These are phyloP conservation scores for Lagenaria siceraria DNA, from an alignment of 306 rosid species.

Conservation along the genomic window DNA sequence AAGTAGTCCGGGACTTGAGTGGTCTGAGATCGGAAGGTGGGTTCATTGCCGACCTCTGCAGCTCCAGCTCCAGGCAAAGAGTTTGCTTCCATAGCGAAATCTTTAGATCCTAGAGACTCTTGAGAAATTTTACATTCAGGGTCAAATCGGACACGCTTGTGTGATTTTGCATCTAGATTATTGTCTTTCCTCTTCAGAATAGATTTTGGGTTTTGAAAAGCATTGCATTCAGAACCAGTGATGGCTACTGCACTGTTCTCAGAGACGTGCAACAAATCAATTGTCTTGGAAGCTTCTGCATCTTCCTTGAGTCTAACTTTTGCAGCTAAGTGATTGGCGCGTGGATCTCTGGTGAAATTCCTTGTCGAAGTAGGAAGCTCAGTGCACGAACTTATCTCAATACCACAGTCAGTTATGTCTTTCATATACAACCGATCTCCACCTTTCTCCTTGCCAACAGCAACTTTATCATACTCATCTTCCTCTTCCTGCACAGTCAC, in stretches of 20 bases:
- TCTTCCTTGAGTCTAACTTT: conserved; percentile 53
- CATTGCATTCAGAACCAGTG: conserved; percentile 8
- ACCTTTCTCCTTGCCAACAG: conserved; percentile 44
- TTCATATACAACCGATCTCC: conserved; percentile 64
- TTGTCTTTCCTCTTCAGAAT: conserved; percentile 72
- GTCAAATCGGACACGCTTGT: conserved; percentile 76
- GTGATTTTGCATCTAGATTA: conserved; percentile 27
- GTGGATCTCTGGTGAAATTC: conserved; percentile 54
- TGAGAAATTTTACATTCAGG: conserved; percentile 33
- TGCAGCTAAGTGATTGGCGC: conserved; percentile 83
- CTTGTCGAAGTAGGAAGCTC: conserved; percentile 36
- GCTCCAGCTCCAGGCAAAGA: conserved; percentile 19
- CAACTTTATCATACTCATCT: conserved; percentile 76
- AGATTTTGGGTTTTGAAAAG: conserved; percentile 44
- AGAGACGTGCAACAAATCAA: conserved; percentile 42
- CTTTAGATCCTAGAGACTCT: conserved; percentile 22
- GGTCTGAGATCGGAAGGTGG: conserved; percentile 6
- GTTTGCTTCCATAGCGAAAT: conserved; percentile 16
- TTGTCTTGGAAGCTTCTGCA: conserved; percentile 42
- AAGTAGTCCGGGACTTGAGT: conserved; percentile 77
- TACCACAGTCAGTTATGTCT: conserved; percentile 48
- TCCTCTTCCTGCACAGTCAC: conserved; percentile 65
- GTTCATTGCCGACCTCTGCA: conserved; percentile 13
- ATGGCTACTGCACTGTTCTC: conserved; percentile 18
- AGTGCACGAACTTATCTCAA: conserved; percentile 37